Evolutionary conservation across 371 early-diverging fungal genomes (phyloP).

Genomic region (Capillidium heterosporum): DNA sequence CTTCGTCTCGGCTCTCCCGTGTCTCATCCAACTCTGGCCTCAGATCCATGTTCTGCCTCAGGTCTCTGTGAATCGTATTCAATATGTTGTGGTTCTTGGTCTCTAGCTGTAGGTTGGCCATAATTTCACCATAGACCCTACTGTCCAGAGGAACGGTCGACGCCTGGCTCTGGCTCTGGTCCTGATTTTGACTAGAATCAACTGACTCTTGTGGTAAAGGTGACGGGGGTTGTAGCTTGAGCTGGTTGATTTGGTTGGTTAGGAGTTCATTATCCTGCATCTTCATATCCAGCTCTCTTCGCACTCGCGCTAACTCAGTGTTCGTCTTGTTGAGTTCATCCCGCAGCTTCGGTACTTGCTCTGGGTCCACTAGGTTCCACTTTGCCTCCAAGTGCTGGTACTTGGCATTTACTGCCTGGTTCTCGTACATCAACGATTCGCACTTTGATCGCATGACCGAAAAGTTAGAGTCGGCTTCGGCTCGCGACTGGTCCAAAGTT

Average conservation of each 20-base stretch:
- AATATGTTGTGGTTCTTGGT: conserved; percentile 4
- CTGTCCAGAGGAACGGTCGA: neutral
- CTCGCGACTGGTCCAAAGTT: conserved; percentile 1
- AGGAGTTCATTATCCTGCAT: neutral
- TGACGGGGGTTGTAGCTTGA: neutral
- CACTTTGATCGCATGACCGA: neutral
- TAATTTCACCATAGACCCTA: neutral
- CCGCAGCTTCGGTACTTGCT: neutral
- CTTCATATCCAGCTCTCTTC: neutral
- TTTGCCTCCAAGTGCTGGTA: neutral
- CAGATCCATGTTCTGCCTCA: neutral
- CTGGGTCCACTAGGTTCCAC: neutral
- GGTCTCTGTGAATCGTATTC: neutral
- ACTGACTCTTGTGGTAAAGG: too few relatives aligned
- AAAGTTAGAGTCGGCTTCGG: conserved; percentile 1
- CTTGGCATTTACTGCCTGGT: neutral
- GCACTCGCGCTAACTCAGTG: neutral
- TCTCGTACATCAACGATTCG: neutral
- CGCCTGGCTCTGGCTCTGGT: too few relatives aligned
- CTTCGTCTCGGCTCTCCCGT: neutral
- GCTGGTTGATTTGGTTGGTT: neutral
- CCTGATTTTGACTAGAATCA: too few relatives aligned
- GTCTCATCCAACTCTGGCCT: neutral
- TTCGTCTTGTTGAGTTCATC: neutral
- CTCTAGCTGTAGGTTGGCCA: conserved; percentile 2